Percentiles rank a stretch among this genome's conserved stretches.
phyloP scores from a whole-genome alignment of 495 filamentous ascomycete genomes.

The Aspergillus affinis region DNA sequence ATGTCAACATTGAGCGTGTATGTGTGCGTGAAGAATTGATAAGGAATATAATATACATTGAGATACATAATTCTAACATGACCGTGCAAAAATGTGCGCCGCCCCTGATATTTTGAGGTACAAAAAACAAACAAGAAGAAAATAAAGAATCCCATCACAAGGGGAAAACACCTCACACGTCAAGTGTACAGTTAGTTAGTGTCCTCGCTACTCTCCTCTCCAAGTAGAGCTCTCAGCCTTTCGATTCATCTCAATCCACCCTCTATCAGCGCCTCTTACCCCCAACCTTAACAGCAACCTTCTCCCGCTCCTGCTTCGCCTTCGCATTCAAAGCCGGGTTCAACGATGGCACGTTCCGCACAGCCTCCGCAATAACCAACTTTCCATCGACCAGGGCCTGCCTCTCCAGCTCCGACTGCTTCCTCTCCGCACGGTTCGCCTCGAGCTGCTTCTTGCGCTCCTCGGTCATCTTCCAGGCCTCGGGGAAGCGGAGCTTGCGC shows the following conservation, averaged over 20 bases:
- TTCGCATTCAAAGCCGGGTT: conserved; percentile 35
- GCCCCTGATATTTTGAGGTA: conserved; percentile 36
- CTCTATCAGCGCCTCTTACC: conserved; percentile 24
- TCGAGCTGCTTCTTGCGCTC: conserved; percentile 64
- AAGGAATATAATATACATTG: conserved; percentile 41
- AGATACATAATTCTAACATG: conserved; percentile 33
- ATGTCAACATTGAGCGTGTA: no score
- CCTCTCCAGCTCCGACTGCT: conserved; percentile 25
- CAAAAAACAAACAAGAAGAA: conserved; percentile 22
- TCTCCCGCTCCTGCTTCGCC: conserved; percentile 39
- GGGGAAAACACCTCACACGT: conserved; percentile 30
- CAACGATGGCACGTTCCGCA: conserved; percentile 33
- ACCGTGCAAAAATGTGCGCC: conserved; percentile 37
- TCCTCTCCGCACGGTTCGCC: conserved; percentile 50
- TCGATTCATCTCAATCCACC: conserved; percentile 17
- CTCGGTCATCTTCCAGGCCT: conserved; percentile 75
- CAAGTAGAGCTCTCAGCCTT: neutral
- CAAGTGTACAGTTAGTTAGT: conserved; percentile 19
- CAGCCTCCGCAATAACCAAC: conserved; percentile 33
- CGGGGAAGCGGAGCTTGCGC: conserved; percentile 67
- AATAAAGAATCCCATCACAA: conserved; percentile 19
- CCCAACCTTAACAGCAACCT: conserved; percentile 37
- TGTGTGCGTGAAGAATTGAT: conserved; percentile 20
- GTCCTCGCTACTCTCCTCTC: no score
- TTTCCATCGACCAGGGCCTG: conserved; percentile 40